These are phyloP conservation scores for Hagleromyces aurorensis DNA, from an alignment of 805 yeast genomes.

Conservation along the genomic window DNA sequence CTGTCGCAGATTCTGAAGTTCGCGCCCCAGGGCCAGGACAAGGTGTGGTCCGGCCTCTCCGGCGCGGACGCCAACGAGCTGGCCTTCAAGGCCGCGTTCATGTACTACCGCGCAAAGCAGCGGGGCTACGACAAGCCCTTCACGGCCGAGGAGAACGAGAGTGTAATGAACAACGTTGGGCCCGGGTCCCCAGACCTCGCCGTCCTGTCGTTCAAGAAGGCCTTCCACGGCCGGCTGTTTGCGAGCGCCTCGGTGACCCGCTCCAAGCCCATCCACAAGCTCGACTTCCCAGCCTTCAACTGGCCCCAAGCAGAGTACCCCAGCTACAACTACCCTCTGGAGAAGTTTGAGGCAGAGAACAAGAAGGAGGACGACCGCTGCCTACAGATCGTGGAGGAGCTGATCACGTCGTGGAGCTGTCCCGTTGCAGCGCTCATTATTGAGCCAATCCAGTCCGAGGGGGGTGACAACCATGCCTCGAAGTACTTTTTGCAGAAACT, in stretches of 20 bases:
- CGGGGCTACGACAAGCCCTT: constrained; percentile 56
- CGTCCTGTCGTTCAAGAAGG: constrained; percentile 75
- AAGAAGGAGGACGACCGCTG: constrained; percentile 74
- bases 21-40: constrained; percentile 54
- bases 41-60: constrained; percentile 57
- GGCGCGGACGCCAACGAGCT: constrained; percentile 68
- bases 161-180: constrained; percentile 72
- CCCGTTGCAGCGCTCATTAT: constrained; percentile 86
- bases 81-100: constrained; percentile 65
- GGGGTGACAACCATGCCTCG: constrained; percentile 69
- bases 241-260: constrained; percentile 88
- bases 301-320: constrained; percentile 98
- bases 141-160: constrained; percentile 55
- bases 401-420: constrained; percentile 55
- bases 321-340: constrained; percentile 74
- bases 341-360: constrained; percentile 54
- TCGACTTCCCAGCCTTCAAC: constrained; percentile 85
- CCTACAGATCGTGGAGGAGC: constrained; percentile 62
- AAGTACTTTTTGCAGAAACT: constrained; percentile 53
- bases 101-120: constrained; percentile 49
- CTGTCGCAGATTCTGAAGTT: constrained; percentile 45
- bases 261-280: constrained; percentile 90
- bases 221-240: constrained; percentile 92
- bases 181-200: constrained; percentile 90
- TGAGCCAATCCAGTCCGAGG: constrained; percentile 81